Conservation (phyloP, 179 eudicot species). For the Amaranthus tricolor region DNA sequence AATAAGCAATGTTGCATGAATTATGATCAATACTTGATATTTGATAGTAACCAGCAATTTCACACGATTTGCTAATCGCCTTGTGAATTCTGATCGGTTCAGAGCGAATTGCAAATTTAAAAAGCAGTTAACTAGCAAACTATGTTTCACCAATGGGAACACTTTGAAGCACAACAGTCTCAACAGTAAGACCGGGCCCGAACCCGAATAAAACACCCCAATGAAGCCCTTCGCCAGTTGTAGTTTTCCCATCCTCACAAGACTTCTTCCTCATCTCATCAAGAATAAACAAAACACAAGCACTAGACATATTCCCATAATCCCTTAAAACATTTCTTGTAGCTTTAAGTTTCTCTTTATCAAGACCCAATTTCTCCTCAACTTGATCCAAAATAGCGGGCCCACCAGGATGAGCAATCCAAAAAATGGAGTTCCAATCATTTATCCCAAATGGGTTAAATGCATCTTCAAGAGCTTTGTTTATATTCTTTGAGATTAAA, state of each 20-base stretch:
- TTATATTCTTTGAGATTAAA: constrained; percentile 55
- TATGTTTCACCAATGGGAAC: constrained; percentile 21
- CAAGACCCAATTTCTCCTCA: constrained; percentile 42
- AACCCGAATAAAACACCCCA: constrained; percentile 69
- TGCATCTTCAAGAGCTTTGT: constrained; percentile 42
- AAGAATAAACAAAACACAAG: constrained; percentile 52
- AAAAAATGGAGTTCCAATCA: constrained; percentile 60
- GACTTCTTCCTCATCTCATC: constrained; percentile 67
- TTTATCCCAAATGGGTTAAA: constrained; percentile 45
- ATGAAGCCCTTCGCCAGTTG: constrained; percentile 64
- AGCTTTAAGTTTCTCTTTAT: constrained; percentile 47
- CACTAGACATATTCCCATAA: constrained; percentile 67
- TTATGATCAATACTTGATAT: too few relatives aligned
- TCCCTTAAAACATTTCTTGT: constrained; percentile 52
- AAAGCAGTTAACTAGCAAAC: too few relatives aligned
- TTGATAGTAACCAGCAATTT: too few relatives aligned
- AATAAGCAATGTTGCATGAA: too few relatives aligned
- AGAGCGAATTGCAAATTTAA: too few relatives aligned
- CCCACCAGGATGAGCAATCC: constrained; percentile 73
- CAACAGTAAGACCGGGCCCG: constrained; percentile 63
- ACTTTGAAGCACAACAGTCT: constrained; percentile 57
- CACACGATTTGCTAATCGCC: too few relatives aligned
- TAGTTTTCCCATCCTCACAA: constrained; percentile 36
- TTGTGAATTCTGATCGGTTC: too few relatives aligned
- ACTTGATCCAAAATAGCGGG: constrained; percentile 59